Percentiles rank a stretch among this genome's conserved stretches.
Evolutionary conservation across 352 stramenopile species (phyloP).

Genomic region (Peronospora tabacina): DNA sequence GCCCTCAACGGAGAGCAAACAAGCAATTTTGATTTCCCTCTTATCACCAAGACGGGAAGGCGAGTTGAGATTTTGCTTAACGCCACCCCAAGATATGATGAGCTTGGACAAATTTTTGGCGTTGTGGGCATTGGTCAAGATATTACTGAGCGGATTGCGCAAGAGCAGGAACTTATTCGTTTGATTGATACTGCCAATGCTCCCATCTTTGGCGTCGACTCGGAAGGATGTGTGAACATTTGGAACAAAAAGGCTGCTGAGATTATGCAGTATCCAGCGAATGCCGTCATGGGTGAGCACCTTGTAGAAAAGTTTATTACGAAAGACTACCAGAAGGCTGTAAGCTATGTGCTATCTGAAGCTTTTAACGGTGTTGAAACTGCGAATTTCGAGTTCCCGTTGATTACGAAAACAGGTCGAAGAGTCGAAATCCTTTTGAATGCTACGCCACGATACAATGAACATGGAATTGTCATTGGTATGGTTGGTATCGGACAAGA

Average conservation of each 20-base stretch:
- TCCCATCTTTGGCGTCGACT: conserved; percentile 66
- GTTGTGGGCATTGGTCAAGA: conserved; percentile 78
- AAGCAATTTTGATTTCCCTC: conserved; percentile 76
- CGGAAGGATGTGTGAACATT: conserved; percentile 50
- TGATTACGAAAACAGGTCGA: conserved; percentile 39
- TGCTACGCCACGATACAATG: conserved; percentile 41
- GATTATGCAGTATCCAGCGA: conserved; percentile 48
- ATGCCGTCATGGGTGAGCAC: conserved; percentile 54
- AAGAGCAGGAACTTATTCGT: conserved; percentile 58
- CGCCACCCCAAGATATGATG: conserved; percentile 58
- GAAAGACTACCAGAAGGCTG: conserved; percentile 45
- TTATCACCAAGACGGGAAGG: conserved; percentile 45
- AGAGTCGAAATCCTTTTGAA: conserved; percentile 46
- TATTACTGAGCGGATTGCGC: conserved; percentile 47
- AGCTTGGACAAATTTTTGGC: conserved; percentile 62
- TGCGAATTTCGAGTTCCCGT: conserved; percentile 60
- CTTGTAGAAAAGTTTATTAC: conserved; percentile 62
- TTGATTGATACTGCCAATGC: conserved; percentile 71
- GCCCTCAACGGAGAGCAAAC: conserved; percentile 48
- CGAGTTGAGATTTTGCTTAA: conserved; percentile 54
- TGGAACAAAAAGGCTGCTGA: conserved; percentile 62
- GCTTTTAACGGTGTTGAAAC: conserved; percentile 49
- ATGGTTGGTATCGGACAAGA: conserved; percentile 65
- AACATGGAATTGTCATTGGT: conserved; percentile 38
- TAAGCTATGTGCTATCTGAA: conserved; percentile 44